phyloP scores from a whole-genome alignment of 768 basidiomycete species.

The Boletellus emodensis region DNA sequence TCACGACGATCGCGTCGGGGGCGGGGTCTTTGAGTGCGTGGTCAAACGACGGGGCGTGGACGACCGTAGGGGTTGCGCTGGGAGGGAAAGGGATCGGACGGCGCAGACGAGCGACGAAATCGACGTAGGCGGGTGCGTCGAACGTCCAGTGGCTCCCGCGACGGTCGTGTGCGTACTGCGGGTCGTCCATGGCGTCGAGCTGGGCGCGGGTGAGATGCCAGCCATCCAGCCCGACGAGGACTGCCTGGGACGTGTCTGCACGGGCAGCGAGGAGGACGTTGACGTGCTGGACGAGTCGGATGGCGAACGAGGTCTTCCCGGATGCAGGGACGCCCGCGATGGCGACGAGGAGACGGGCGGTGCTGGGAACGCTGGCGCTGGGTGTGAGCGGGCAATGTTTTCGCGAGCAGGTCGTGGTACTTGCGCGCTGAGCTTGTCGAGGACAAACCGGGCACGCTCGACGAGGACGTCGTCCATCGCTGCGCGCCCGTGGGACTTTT shows the following conservation, averaged over 20 bases:
- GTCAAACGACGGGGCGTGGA: conserved; percentile 79
- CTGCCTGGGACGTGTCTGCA: conserved; percentile 33
- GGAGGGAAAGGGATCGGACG: conserved; percentile 26
- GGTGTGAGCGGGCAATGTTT: background rate
- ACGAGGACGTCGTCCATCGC: conserved; percentile 40
- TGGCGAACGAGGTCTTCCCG: conserved; percentile 79
- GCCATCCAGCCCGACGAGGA: conserved; percentile 82
- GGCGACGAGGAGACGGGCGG: conserved; percentile 59
- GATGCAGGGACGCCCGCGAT: conserved; percentile 80
- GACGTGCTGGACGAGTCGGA: conserved; percentile 47
- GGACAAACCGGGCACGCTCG: conserved; percentile 37
- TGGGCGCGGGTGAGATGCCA: conserved; percentile 86
- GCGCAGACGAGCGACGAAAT: conserved; percentile 60
- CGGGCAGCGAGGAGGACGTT: conserved; percentile 40
- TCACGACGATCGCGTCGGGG: conserved; percentile 53
- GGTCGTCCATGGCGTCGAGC: conserved; percentile 73
- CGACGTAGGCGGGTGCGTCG: conserved; percentile 65
- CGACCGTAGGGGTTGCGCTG: conserved; percentile 13
- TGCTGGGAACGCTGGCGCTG: conserved; percentile 13
- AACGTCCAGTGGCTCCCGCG: conserved; percentile 93
- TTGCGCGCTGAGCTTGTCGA: conserved; percentile 39
- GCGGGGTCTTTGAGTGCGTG: conserved; percentile 86
- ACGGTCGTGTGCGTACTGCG: conserved; percentile 69
- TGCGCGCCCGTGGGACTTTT: background rate
- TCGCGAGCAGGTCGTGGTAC: conserved; percentile 1